Percentiles rank a stretch among this genome's conserved stretches.
phyloP scores from a whole-genome alignment of 257 asterid genomes.

The Solanum rostratum region DNA sequence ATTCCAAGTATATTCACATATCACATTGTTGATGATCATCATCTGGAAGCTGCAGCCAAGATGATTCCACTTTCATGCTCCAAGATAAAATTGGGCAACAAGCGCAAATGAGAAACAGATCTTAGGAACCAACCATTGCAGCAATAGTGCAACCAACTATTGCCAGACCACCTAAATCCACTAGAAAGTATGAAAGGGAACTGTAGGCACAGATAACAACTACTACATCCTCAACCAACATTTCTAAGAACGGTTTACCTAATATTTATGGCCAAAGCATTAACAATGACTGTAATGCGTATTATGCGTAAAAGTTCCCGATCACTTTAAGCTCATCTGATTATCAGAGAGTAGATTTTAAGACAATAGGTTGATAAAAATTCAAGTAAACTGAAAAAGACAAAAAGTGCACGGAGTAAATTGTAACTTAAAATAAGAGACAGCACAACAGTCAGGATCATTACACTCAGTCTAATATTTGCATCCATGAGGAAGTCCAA shows the following conservation, averaged over 20 bases:
- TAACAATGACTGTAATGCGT: background rate
- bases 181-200: background rate
- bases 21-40: background rate
- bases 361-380: background rate
- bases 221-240: background rate
- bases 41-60: background rate
- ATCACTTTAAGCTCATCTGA: background rate
- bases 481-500: conserved; percentile 94
- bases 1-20: background rate
- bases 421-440: background rate
- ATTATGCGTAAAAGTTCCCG: background rate
- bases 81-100: background rate
- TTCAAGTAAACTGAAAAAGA: background rate
- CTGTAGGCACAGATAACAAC: background rate
- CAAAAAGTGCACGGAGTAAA: background rate
- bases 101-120: background rate
- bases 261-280: background rate
- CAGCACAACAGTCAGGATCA: conserved; percentile 4
- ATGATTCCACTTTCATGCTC: background rate
- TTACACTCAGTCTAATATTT: conserved; percentile 80
- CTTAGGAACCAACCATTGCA: background rate
- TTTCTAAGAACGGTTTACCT: background rate
- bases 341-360: background rate
- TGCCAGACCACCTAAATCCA: background rate
- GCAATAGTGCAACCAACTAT: background rate